phyloP scores from a whole-genome alignment of 257 asterid species.

The Eustoma russellianum region DNA sequence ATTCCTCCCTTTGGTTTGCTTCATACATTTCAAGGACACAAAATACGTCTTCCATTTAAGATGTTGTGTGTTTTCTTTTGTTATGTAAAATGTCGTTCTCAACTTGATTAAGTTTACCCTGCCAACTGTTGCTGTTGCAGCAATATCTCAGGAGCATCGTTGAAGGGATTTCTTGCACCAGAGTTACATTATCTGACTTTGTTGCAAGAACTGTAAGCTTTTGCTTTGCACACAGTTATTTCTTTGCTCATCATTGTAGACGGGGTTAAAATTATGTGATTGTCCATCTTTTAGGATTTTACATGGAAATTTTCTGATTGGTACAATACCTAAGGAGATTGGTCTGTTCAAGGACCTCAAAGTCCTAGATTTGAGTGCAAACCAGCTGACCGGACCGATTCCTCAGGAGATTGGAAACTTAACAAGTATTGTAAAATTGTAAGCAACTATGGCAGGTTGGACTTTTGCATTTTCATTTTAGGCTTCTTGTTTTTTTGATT shows the following conservation, averaged over 20 bases:
- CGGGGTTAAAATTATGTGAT: conserved; percentile 10
- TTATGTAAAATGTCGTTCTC: background rate
- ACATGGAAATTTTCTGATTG: conserved; percentile 70
- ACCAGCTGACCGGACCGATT: conserved; percentile 72
- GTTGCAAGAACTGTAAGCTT: conserved; percentile 75
- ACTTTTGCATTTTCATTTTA: conserved; percentile 7
- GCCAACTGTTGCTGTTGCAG: conserved; percentile 34
- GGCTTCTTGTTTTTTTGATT: background rate
- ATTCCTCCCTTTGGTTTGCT: conserved; percentile 7
- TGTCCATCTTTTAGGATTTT: conserved; percentile 39
- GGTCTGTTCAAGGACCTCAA: conserved; percentile 61
- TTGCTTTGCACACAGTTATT: background rate
- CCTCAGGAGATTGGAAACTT: conserved; percentile 80
- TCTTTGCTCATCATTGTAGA: background rate
- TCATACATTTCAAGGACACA: background rate
- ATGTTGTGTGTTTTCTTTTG: too few relatives aligned
- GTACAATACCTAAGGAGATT: conserved; percentile 81
- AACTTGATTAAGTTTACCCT: background rate
- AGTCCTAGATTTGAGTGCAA: conserved; percentile 74
- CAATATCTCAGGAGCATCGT: conserved; percentile 68
- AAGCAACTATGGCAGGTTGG: conserved; percentile 17
- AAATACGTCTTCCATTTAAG: too few relatives aligned
- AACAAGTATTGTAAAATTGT: conserved; percentile 53
- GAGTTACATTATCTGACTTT: conserved; percentile 46
- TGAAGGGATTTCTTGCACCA: conserved; percentile 79